Percentiles rank a stretch among this genome's conserved stretches.
These are phyloP conservation scores for Yamadazyma aaseri DNA, from an alignment of 1,139 yeast genomes.

Conservation along the genomic window DNA sequence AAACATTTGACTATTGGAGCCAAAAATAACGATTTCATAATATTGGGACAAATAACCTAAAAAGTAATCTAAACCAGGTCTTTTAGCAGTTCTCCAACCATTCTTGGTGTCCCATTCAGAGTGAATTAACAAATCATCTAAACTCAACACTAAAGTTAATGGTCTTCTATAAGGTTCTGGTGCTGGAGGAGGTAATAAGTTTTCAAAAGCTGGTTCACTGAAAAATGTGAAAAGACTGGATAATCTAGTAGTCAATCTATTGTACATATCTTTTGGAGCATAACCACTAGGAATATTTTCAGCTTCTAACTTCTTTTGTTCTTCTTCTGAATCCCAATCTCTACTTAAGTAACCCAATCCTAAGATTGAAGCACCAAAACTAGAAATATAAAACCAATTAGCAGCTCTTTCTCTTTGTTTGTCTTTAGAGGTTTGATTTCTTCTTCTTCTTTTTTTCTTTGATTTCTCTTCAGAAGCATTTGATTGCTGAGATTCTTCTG, in stretches of 20 bases:
- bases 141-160: slow-evolving; percentile 79
- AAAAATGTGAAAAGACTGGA: slow-evolving; percentile 77
- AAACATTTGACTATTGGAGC: slow-evolving; percentile 81
- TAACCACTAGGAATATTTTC: slow-evolving; percentile 65
- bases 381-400: slow-evolving; percentile 61
- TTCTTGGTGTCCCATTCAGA: slow-evolving; percentile 88
- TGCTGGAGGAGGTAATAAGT: slow-evolving; percentile 83
- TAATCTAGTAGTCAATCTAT: slow-evolving; percentile 69
- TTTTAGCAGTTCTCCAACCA: slow-evolving; percentile 99
- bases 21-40: slow-evolving; percentile 90
- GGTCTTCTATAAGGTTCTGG: slow-evolving; percentile 94
- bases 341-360: slow-evolving; percentile 78
- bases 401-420: slow-evolving; percentile 61
- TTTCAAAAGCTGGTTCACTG: slow-evolving; percentile 92
- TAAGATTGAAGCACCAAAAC: slow-evolving; percentile 59
- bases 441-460: slow-evolving; percentile 47
- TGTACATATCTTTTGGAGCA: slow-evolving; percentile 62
- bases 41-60: slow-evolving; percentile 91
- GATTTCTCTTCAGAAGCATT: slow-evolving; percentile 12
- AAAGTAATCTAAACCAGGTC: slow-evolving; percentile 98
- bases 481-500: slow-evolving; percentile 11
- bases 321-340: slow-evolving; percentile 83
- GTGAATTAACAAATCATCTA: slow-evolving; percentile 88
- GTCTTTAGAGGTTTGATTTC: slow-evolving; percentile 60
- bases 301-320: slow-evolving; percentile 51